Percentiles rank a stretch among this genome's conserved stretches.
Conservation (phyloP, 805 yeast genomes). For the Cyberlindnera subsufficiens region DNA sequence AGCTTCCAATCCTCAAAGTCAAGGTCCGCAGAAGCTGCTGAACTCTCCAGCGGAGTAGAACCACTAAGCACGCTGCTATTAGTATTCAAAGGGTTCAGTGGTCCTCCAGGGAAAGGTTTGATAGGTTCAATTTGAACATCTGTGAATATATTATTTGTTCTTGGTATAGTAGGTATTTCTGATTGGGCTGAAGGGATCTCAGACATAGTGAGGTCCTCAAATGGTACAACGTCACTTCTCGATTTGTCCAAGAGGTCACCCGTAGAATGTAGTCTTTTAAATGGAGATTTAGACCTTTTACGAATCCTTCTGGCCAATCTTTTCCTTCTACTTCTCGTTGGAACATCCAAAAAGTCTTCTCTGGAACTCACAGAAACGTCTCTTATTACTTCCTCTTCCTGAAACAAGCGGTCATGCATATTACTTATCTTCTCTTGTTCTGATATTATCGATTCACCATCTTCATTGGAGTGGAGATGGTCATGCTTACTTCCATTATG, state of each 20-base stretch:
- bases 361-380: conserved; percentile 12
- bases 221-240: neutral
- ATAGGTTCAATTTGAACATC: conserved; percentile 22
- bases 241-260: neutral
- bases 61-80: neutral
- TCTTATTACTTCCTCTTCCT: conserved; percentile 4
- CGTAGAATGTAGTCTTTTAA: conserved; percentile 7
- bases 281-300: conserved; percentile 21
- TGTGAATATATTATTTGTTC: conserved; percentile 3
- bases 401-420: conserved; percentile 21
- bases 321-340: conserved; percentile 12
- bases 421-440: conserved; percentile 4
- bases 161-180: neutral
- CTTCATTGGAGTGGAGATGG: conserved; percentile 4
- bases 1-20: conserved; percentile 7
- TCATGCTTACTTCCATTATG: conserved; percentile 1
- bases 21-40: conserved; percentile 1
- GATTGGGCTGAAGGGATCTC: neutral
- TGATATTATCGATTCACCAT: neutral
- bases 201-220: neutral
- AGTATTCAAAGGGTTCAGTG: no score
- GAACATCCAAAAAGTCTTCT: conserved; percentile 11
- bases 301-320: conserved; percentile 14
- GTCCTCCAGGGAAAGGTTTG: neutral
- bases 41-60: neutral